Evolutionary conservation across 2,329 filamentous ascomycete species (phyloP).

Genomic region (Trichoderma koningiopsis): DNA sequence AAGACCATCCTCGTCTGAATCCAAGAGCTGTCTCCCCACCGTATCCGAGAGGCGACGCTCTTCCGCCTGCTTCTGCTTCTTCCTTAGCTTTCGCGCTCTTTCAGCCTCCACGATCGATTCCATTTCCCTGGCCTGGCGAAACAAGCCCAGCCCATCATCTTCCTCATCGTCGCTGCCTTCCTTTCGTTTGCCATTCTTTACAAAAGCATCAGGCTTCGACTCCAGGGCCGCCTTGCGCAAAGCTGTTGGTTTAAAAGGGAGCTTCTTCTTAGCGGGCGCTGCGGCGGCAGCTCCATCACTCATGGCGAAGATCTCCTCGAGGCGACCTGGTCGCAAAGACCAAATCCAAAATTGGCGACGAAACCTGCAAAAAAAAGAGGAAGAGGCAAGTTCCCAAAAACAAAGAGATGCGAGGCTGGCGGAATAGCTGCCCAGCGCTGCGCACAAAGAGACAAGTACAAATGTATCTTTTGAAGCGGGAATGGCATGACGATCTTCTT

Average conservation of each 20-base stretch:
- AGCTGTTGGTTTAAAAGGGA: slow-evolving; percentile 55
- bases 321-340: background rate
- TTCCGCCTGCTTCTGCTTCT: slow-evolving; percentile 33
- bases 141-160: slow-evolving; percentile 49
- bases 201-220: slow-evolving; percentile 31
- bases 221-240: slow-evolving; percentile 37
- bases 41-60: slow-evolving; percentile 26
- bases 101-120: slow-evolving; percentile 49
- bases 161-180: slow-evolving; percentile 30
- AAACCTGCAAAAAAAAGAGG: background rate
- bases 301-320: slow-evolving; percentile 34
- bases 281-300: slow-evolving; percentile 35
- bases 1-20: slow-evolving; percentile 29
- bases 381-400: background rate
- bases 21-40: slow-evolving; percentile 31
- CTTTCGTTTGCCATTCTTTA: slow-evolving; percentile 10
- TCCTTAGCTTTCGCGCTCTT: slow-evolving; percentile 37
- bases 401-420: background rate
- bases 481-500: slow-evolving; percentile 1
- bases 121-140: slow-evolving; percentile 54
- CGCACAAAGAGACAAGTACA: background rate
- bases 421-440: background rate
- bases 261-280: slow-evolving; percentile 38
- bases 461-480: background rate
- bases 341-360: background rate